Evolutionary conservation across 148 eudicot genomes (phyloP), one percentile per base, ranked within the genome.

Genomic region (Vaccinium vitisidaea): DNA sequence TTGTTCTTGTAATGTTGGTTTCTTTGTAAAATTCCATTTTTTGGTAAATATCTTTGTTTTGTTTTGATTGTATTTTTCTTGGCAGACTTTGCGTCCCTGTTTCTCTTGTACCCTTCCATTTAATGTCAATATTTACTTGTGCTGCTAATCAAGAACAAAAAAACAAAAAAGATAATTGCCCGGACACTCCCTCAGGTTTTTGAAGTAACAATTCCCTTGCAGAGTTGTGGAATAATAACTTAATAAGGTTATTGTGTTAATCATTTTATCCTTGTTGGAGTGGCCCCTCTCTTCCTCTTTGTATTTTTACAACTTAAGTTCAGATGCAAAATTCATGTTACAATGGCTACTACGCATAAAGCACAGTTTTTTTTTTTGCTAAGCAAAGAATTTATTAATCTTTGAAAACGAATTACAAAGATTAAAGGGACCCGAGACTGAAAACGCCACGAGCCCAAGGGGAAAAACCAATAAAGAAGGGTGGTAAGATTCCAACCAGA

Each of bases 1-100:
- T 39, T 61, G 71, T 58, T 21, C 76, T 52, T 32, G 48, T 82
- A 82, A 18, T 32, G 36, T 50, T 65, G 78, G 56, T 53, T 81
- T 61, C 46, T 43, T 63, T 43, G 16, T 0, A 4, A 19, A 59
- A 43, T 12, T 69, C 74, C 43, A 10, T 10, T 39, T 58, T 18
- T 79, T 21, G 36, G 36, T 56, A 56, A 55, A 36, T 56, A 80
- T n/a, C 50, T 16, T 21, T 25, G 19, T 80, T 58, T 21, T 52
- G 27, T 23, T 77, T 77, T 21, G 6, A 4, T 30, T 69, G 39
- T 27, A 13, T 27, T 27, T 23, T 69, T 69, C 74, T 69, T 69
- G 74, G 74, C 15, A 67, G 74, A 69, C 74, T 10, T 69, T 1
- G 16, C 23, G 74, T 11, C 74, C 2, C 39, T 69, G 16, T 69